Percentiles rank a stretch among this genome's conserved stretches.
Conservation (phyloP, 2,329 filamentous ascomycete species). For the Penicillium sp. region DNA sequence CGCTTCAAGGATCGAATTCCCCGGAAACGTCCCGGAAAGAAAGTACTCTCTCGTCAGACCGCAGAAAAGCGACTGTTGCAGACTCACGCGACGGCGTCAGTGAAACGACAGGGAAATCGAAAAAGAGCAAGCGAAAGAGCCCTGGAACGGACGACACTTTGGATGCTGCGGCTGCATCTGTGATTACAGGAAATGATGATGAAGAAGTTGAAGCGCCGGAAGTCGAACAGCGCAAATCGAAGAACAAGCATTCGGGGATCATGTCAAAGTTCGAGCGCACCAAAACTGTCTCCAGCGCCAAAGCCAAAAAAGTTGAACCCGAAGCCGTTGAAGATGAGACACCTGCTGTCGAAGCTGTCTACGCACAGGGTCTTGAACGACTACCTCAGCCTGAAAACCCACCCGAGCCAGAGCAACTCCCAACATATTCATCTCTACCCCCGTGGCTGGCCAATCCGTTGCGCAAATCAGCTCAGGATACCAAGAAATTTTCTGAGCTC, state of each 20-base stretch:
- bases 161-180: conserved; percentile 30
- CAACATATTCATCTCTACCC: conserved; percentile 76
- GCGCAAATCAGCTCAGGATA: conserved; percentile 62
- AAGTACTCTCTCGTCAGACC: conserved; percentile 29
- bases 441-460: conserved; percentile 76
- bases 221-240: conserved; percentile 24
- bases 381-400: conserved; percentile 70
- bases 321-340: conserved; percentile 16
- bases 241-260: conserved; percentile 38
- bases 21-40: conserved; percentile 29
- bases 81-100: conserved; percentile 19
- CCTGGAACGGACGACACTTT: conserved; percentile 12
- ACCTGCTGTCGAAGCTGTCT: conserved; percentile 30
- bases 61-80: conserved; percentile 29
- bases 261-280: conserved; percentile 44
- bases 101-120: conserved; percentile 34
- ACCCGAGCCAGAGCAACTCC: conserved; percentile 56
- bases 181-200: conserved; percentile 13
- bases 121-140: conserved; percentile 41
- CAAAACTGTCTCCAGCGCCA: conserved; percentile 22
- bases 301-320: conserved; percentile 16
- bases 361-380: conserved; percentile 65
- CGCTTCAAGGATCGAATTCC: conserved; percentile 35
- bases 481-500: conserved; percentile 62
- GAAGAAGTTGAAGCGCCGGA: conserved; percentile 20